Conservation (phyloP, 73 alveolate genomes). For the Urostyla sp. region DNA sequence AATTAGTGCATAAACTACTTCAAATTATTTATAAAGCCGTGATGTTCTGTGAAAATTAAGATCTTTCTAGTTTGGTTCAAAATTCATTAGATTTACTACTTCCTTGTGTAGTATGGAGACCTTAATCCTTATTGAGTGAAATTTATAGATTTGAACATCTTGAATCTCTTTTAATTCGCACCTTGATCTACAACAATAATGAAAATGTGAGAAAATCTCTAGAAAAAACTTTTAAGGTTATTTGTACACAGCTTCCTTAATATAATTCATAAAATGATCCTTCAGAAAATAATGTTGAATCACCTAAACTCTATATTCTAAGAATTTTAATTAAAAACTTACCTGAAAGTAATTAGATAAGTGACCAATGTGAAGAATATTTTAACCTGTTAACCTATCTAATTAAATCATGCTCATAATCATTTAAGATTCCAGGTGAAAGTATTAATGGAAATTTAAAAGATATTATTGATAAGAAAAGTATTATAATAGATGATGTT, state of each 20-base stretch:
- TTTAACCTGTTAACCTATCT: constrained; percentile 50
- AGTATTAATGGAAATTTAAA: not conserved
- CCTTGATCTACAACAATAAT: constrained; percentile 44
- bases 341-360: constrained; percentile 45
- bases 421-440: not conserved
- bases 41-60: constrained; percentile 37
- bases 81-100: constrained; percentile 58
- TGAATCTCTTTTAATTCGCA: constrained; percentile 43
- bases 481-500: not conserved
- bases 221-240: constrained; percentile 49
- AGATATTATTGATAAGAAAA: not conserved
- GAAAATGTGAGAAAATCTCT: constrained; percentile 61
- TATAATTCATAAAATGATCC: not conserved
- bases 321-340: constrained; percentile 53
- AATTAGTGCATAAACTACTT: constrained; percentile 36
- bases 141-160: constrained; percentile 48
- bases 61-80: constrained; percentile 42
- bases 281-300: constrained; percentile 8
- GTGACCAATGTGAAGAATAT: constrained; percentile 59
- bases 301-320: constrained; percentile 55
- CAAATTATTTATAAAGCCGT: constrained; percentile 38
- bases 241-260: not conserved
- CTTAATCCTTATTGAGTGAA: constrained; percentile 43
- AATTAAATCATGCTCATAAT: constrained; percentile 29
- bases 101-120: constrained; percentile 68